Base-by-base conservation (phyloP, 2,329 filamentous ascomycete genomes). In the Bertia moriformis region DNA sequence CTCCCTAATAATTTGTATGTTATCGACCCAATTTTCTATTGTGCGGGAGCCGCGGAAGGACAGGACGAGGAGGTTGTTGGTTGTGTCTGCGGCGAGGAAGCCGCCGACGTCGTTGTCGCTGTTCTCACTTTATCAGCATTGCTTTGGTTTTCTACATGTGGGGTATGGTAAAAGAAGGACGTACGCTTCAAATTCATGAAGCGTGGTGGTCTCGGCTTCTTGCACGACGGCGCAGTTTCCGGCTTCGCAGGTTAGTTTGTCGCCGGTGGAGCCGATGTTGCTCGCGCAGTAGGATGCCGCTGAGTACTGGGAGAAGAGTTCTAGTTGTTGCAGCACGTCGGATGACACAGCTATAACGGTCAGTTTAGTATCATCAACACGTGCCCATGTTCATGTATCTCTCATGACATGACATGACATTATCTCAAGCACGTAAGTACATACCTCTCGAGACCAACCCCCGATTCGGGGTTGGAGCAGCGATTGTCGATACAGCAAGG, bases 251-350 rank as follows among this genome's bases (percentile, higher is more conserved):
- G 54, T 55, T 33, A 71, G 38, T 39, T 59, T 60, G 7, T 59
- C 58, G 32, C 56, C 57, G 2, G 61, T 43, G n/a, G 24, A 47
- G 19, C 58, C 58, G 50, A 66, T 60, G 50, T 72, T 71, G 29
- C 45, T 50, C 2, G 57, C 46, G 48, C 69, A 72, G 50, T 72
- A 72, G 15, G 67, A 57, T 3, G 69, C 68, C 2, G 66, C 67
- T 2, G 67, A 59, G 48, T 67, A 73, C 42, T 72, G 61, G 30
- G 63, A 60, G 49, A 64, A 68, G 44, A 69, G 54, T 2, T 55
- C 51, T 4, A 71, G 52, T 32, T 63, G 51, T 14, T 53, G 47
- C 27, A 68, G 50, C 7, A 63, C 43, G 15, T 49, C 49, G n/a
- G 54, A 38, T 0, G 61, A 60, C 20, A 69, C 56, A 36, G 51